Evolutionary conservation across 805 yeast genomes (phyloP).

Genomic region (Hanseniaspora guilliermondii): DNA sequence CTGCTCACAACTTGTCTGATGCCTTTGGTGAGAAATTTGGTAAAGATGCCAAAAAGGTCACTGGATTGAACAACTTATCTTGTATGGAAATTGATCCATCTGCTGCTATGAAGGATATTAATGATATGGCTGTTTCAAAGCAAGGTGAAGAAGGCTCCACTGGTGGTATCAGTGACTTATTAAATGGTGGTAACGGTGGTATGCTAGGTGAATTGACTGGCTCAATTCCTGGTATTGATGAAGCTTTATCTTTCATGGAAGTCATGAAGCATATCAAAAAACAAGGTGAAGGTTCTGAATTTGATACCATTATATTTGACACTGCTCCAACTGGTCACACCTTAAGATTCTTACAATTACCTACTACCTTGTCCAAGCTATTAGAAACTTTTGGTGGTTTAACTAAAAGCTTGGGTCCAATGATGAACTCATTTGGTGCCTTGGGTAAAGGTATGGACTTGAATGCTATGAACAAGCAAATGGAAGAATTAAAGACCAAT

Average conservation of each 20-base stretch:
- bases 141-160: slow-evolving; percentile 31
- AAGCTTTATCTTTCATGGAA: slow-evolving; percentile 94
- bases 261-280: slow-evolving; percentile 90
- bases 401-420: slow-evolving; percentile 78
- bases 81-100: slow-evolving; percentile 99
- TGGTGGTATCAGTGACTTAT: slow-evolving; percentile 31
- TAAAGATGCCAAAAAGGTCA: slow-evolving; percentile 88
- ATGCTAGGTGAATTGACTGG: slow-evolving; percentile 70
- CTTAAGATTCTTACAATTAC: slow-evolving; percentile 83
- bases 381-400: slow-evolving; percentile 78
- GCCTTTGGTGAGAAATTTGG: slow-evolving; percentile 98
- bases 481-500: slow-evolving; percentile 65
- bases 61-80: slow-evolving; percentile 74
- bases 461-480: slow-evolving; percentile 61
- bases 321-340: slow-evolving; percentile 99
- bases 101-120: slow-evolving; percentile 83
- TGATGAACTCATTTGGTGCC: slow-evolving; percentile 66
- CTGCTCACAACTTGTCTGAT: slow-evolving; percentile 94
- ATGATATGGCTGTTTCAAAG: slow-evolving; percentile 33
- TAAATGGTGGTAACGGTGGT: slow-evolving; percentile 25
- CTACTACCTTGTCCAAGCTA: slow-evolving; percentile 79
- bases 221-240: slow-evolving; percentile 96
- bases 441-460: slow-evolving; percentile 55
- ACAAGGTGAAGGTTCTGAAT: slow-evolving; percentile 39
- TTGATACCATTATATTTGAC: slow-evolving; percentile 87